Conservation (phyloP, 495 filamentous ascomycete species). For the Penicillium cataractarum region DNA sequence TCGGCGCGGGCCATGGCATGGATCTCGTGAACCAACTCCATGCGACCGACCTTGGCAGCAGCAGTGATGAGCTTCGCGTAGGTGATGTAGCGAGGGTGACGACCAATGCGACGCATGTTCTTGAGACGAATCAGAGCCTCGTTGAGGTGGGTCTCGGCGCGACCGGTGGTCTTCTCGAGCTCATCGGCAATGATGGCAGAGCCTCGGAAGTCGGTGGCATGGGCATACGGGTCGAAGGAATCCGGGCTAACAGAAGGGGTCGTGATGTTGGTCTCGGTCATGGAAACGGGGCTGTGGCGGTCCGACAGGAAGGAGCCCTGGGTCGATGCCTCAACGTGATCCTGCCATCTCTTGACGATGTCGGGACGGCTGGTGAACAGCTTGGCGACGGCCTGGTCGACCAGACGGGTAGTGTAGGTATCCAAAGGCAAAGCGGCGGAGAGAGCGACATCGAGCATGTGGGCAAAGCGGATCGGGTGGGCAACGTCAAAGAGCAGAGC, state of each 20-base stretch:
- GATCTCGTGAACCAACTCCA: constrained; percentile 82
- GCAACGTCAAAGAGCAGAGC: constrained; percentile 53
- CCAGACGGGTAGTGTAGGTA: constrained; percentile 51
- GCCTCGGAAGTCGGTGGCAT: constrained; percentile 87
- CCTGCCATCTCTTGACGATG: constrained; percentile 61
- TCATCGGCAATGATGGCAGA: constrained; percentile 87
- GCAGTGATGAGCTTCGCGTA: constrained; percentile 93
- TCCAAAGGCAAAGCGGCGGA: constrained; percentile 54
- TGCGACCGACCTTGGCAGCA: constrained; percentile 78
- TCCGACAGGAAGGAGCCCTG: constrained; percentile 38
- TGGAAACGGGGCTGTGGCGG: constrained; percentile 45
- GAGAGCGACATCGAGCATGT: constrained; percentile 60
- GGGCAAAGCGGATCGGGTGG: constrained; percentile 61
- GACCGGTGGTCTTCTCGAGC: constrained; percentile 73
- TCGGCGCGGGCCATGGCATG: constrained; percentile 84
- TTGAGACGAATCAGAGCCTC: constrained; percentile 82
- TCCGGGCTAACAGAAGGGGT: constrained; percentile 64
- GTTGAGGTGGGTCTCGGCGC: constrained; percentile 69
- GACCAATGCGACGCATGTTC: constrained; percentile 89
- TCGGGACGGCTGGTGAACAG: constrained; percentile 57
- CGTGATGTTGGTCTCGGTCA: constrained; percentile 39
- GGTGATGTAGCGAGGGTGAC: constrained; percentile 92
- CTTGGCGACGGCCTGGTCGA: constrained; percentile 61
- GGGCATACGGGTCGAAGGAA: constrained; percentile 84
- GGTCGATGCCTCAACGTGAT: constrained; percentile 49